Evolutionary conservation across 1,284 basidiomycete species (phyloP).

Genomic region (Ustilago hordei): DNA sequence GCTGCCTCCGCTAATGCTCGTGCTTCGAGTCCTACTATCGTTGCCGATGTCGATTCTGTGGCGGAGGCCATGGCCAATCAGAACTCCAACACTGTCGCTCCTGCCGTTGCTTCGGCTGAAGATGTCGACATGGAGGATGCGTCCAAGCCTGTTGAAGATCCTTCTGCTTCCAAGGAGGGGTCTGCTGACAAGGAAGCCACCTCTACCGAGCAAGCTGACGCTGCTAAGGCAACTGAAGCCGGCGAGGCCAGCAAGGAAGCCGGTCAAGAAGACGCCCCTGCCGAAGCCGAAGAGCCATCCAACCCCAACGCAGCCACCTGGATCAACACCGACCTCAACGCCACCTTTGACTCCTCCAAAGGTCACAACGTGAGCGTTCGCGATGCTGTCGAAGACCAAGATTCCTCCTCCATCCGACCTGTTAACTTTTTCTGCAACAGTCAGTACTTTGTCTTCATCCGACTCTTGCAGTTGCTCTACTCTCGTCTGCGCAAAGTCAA

Average conservation of each 20-base stretch:
- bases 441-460: conserved; percentile 88
- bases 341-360: conserved; percentile 56
- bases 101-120: conserved; percentile 27
- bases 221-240: conserved; percentile 11
- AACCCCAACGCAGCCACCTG: conserved; percentile 70
- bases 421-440: conserved; percentile 88
- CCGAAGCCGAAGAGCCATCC: conserved; percentile 27
- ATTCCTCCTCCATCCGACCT: conserved; percentile 52
- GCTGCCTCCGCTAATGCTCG: conserved; percentile 43
- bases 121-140: conserved; percentile 59
- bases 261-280: conserved; percentile 10
- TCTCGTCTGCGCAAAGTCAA: conserved; percentile 84
- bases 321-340: conserved; percentile 71
- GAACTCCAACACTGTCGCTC: conserved; percentile 45
- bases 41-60: conserved; percentile 44
- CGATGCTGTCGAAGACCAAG: conserved; percentile 39
- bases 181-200: conserved; percentile 6
- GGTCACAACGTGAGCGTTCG: conserved; percentile 43
- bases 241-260: conserved; percentile 23
- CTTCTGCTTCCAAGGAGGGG: neutral
- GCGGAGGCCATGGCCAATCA: conserved; percentile 51
- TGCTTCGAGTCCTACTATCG: conserved; percentile 47
- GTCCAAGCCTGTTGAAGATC: conserved; percentile 13
- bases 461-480: conserved; percentile 84
- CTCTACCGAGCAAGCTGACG: conserved; percentile 8